Conservation (phyloP, 2,329 filamentous ascomycete genomes). For the Fusarium sp. region DNA sequence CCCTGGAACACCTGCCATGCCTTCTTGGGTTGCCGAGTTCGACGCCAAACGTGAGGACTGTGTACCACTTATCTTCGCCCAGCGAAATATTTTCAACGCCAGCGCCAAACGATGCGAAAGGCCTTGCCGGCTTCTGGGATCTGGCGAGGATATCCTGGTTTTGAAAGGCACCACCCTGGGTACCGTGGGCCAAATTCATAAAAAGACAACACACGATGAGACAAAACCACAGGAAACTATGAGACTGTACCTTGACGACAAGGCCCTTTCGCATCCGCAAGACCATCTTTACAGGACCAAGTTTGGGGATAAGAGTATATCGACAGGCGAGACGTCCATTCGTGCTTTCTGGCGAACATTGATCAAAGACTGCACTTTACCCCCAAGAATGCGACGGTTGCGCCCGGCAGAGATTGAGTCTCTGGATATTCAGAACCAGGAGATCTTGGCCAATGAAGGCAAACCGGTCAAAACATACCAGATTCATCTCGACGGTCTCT, state of each 20-base stretch:
- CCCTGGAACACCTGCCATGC: not conserved
- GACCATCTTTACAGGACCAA: not conserved
- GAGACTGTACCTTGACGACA: not conserved
- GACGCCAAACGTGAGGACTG: not conserved
- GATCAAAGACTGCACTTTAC: conserved; percentile 12
- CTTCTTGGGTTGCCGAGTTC: conserved; percentile 29
- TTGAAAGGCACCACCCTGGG: not conserved
- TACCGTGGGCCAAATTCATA: not conserved
- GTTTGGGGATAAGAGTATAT: not conserved
- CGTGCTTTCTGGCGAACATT: conserved; percentile 28
- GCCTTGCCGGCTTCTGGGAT: conserved; percentile 1
- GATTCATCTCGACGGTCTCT: not conserved
- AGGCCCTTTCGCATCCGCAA: accelerated
- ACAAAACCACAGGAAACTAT: not conserved
- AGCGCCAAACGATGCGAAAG: not conserved
- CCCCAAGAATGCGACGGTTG: conserved; percentile 21
- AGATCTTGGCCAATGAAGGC: accelerated
- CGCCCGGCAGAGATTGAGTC: not conserved
- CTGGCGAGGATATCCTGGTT: not conserved
- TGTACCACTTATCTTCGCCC: conserved; percentile 20
- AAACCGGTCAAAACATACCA: not conserved
- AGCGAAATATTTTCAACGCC: conserved; percentile 19
- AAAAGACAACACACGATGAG: accelerated
- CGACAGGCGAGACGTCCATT: not conserved
- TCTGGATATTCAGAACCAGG: not conserved